Base-by-base conservation (phyloP, 1,284 basidiomycete genomes). In the Acaromyces ingoldii region DNA sequence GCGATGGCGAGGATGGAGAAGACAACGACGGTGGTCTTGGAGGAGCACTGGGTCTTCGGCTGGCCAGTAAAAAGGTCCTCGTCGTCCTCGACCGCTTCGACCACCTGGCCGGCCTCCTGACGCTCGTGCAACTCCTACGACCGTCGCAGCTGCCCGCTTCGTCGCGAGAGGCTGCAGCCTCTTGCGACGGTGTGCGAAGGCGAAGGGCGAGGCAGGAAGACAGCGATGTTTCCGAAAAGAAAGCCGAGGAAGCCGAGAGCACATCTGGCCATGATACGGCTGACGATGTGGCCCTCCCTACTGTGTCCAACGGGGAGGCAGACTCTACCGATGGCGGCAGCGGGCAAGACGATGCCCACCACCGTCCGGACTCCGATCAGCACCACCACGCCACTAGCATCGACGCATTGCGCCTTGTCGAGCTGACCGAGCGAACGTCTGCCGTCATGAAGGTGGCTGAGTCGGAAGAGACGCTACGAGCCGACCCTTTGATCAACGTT, bases 71-170 rank as follows among this genome's bases (percentile, higher is more conserved):
- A 22, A n/a, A 83, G 24, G 85, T 93, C 69, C 82, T 87, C 0
- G 84, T 96, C 57, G 85, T 97, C 15, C 82, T 98, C n/a, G 89
- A 91, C 75, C 87, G 85, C 74, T 81, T 95, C 56, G 89, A 92
- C 62, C 89, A 96, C 71, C 78, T 98, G 6, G 77, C 80, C 0
- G 76, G 80, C 1, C 76, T 80, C 56, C 81, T 82, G 80, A 77
- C 79, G 40, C 75, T 81, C 53, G 74, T 79, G 15, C 77, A 80
- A 55, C 77, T 81, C 48, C 75, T 82, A 45, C 77, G 78, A 53
- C 76, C 77, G 5, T 58, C 63, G 15, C 25, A 25, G 19, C 13
- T n/a, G n/a, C n/a, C n/a, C n/a, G n/a, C n/a, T n/a, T n/a, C n/a
- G n/a, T n/a, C n/a, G n/a, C n/a, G n/a, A n/a, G n/a, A n/a, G n/a